Base-by-base conservation (phyloP, 163 green algal species). In the Smithsoniella earleae region DNA sequence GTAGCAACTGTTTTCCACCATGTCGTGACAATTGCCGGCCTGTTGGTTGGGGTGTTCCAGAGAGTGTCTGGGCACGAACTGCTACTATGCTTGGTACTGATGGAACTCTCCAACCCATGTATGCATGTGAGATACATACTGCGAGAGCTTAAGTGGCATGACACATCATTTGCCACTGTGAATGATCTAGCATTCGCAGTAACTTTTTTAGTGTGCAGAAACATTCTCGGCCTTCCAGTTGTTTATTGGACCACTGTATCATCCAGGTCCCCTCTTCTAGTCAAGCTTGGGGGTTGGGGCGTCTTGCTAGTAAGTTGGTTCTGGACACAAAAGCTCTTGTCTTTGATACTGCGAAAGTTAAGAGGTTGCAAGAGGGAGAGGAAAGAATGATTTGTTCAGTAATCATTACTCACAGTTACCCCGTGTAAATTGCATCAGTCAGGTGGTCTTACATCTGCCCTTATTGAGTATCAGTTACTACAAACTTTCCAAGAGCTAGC, bases 251-350 rank as follows among this genome's bases (percentile, higher is more conserved):
- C 58, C 16, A 4, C 43, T 18, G 4, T 69, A 38, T 69, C 58
- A 45, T 18, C n/a, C 16, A 69, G 5, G 27, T 45, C 58, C 16
- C 58, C 58, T 25, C 43, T 5, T 30, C 27, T 34, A 36, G 58
- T 69, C 30, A 69, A 69, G 27, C 30, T 34, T 33, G 58, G 58
- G 20, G 58, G 58, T 37, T 30, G 40, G 3, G 58, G 58, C 25
- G 43, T 69, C 27, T 30, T 31, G 4, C 25, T 69, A 43, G 58
- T 69, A 30, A 69, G 58, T 31, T 69, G 58, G 58, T 69, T 69
- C 58, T 69, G 58, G 58, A 69, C 58, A n/a, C 58, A 69, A 30
- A 69, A 69, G 27, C 58, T 69, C 3, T 4, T 69, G 27, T 69
- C 25, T 5, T 16, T 69, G 16, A 34, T 69, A 25, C 18, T 69